Evolutionary conservation across 2,329 filamentous ascomycete genomes (phyloP), one percentile per base, ranked within the genome.

Genomic region (Fusarium nodosum): DNA sequence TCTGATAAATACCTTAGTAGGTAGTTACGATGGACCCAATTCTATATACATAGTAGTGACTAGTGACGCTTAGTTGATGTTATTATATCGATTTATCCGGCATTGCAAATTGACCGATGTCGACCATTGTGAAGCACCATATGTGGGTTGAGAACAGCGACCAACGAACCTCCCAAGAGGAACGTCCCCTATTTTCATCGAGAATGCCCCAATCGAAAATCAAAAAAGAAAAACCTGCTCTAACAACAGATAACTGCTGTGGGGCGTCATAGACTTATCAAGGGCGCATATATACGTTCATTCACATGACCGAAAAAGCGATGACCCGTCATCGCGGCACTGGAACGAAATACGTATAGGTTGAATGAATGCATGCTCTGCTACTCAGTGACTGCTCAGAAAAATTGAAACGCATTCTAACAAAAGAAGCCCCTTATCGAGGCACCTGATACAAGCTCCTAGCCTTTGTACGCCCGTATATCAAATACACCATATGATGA

Each of bases 401-500:
- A 69, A 68, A 48, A 60, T 57, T 64, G 52, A 69, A 72, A 67
- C 69, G 64, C 73, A 71, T 61, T 75, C 69, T 72, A 75, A 73
- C 60, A 66, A 73, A 68, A 72, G 69, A 72, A 69, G 71, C 73
- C 71, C 64, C 71, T 59, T 71, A 51, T 57, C 31, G 55, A 73
- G 72, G 66, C 67, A 69, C 69, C 64, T 70, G 54, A 71, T 66
- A 74, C 69, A 75, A 75, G 72, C 74, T 71, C 74, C 74, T 68
- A 72, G 65, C 73, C 71, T 65, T 71, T 66, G 66, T 75, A 75
- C 73, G 73, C 73, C 73, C 72, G 56, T 75, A 72, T 75, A 71
- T 73, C 73, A 75, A 73, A 74, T 74, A 75, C 73, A 75, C 72
- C 72, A 54, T 58, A 55, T 69, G 73, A 75, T 75, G 71, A 73